Percentiles rank a stretch among this genome's conserved stretches.
phyloP scores from a whole-genome alignment of 345 rosid genomes.

The Streptanthus diversifolius region DNA sequence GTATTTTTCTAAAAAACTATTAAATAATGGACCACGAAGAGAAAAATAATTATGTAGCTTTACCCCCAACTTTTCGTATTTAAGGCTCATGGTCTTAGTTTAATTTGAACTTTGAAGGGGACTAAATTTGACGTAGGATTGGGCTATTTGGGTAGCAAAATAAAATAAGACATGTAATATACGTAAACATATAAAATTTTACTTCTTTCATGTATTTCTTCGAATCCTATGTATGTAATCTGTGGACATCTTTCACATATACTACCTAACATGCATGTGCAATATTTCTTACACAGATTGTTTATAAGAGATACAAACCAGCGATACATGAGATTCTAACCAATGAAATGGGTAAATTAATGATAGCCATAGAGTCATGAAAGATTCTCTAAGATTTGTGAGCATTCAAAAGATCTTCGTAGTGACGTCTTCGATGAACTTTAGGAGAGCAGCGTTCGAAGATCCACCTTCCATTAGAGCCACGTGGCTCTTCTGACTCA shows the following conservation, averaged over 20 bases:
- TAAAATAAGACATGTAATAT: background rate
- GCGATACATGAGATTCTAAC: background rate
- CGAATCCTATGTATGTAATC: background rate
- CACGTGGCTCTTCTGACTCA: constrained; percentile 36
- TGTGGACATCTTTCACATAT: background rate
- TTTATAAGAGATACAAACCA: background rate
- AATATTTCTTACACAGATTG: background rate
- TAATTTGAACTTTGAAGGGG: background rate
- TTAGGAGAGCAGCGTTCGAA: constrained; percentile 24
- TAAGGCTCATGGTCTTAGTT: background rate
- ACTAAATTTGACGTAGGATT: background rate
- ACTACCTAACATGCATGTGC: background rate
- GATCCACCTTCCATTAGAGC: constrained; percentile 50
- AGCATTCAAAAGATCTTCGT: constrained; percentile 3
- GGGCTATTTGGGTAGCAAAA: background rate
- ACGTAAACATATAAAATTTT: background rate
- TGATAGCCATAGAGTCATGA: background rate
- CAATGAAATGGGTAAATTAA: background rate
- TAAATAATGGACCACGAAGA: no score
- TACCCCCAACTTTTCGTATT: background rate
- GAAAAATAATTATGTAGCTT: no score
- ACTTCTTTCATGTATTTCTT: background rate
- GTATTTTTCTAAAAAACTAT: no score
- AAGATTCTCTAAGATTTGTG: background rate
- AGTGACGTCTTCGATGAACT: constrained; percentile 19